Evolutionary conservation across 768 basidiomycete genomes (phyloP), one percentile per base, ranked within the genome.

Genomic region (Agrocybe pediades): DNA sequence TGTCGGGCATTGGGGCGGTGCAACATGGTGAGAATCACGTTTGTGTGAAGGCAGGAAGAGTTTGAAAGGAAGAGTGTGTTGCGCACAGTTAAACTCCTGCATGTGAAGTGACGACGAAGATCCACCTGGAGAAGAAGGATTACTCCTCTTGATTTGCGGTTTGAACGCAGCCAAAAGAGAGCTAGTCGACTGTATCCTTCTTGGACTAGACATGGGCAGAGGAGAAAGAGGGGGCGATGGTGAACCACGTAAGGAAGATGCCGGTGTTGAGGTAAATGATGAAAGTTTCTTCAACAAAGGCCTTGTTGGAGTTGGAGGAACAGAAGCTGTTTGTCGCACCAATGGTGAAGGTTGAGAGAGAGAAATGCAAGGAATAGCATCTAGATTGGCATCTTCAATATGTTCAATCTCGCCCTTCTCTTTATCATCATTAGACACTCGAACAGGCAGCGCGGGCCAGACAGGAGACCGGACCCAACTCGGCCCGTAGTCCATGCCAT

Each of bases 401-500:
- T 59, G 58, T n/a, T 64, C 58, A 16, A 58, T 25, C 21, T 61
- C 59, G 4, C 54, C 57, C 3, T 46, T 49, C 5, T 61, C 57
- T 9, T 25, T 53, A 23, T 56, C 44, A n/a, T 60, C 58, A 19
- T 46, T 9, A 43, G 46, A 36, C 46, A 50, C 62, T 20, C 62
- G 55, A 21, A 62, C 61, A 17, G 58, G 53, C 42, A 55, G 62
- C 11, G 66, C 33, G 8, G 59, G 54, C 63, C 68, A 71, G 16
- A 62, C 52, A 26, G 70, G 69, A 29, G 73, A 70, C 27, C 65
- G 70, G 9, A 77, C 74, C 85, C 85, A 87, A 63, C 84, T 85
- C 4, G 82, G 74, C 13, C 76, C 72, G 21, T 71, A 70, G 27
- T 71, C 64, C n/a, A n/a, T n/a, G 41, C 57, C 55, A 49, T 76